Evolutionary conservation across 73 alveolate species (phyloP), one percentile per base, ranked within the genome.

Genomic region (Paramecium caudatum): DNA sequence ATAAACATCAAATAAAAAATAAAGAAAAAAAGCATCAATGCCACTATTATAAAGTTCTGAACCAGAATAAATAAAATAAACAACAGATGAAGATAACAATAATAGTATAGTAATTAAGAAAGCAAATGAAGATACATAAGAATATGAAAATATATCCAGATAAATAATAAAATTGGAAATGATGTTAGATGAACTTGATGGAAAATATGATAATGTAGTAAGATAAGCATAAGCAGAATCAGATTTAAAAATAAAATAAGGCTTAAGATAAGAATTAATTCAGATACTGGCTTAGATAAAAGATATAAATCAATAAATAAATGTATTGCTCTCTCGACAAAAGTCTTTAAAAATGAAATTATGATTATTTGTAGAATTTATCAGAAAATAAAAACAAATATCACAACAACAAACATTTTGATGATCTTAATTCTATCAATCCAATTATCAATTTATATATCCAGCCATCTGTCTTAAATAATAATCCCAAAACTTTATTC

Each of bases 351-450:
- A 55, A 55, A 55, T 43, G 23, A 55, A 25, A 55, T 23, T 55
- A 55, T 55, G 80, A 55, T 23, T 49, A n/a, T n/a, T n/a, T n/a
- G n/a, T n/a, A n/a, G n/a, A n/a, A 23, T 23, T 15, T 55, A 25
- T 55, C 30, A 55, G 23, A 55, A 55, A 55, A 55, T 23, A 55
- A 55, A 27, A 19, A 55, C 13, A 55, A 55, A 21, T 39, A n/a
- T 74, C 88, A 74, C 10, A 74, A 74, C 43, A 74, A 74, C 21
- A 74, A 47, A 27, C 55, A 74, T 74, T 74, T 74, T 74, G 88
- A 74, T 16, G 88, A 74, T 74, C 88, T 3, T 41, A 74, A 41
- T 16, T 74, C 88, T 3, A 74, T 74, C 12, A 74, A 39, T 4
- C 13, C 46, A 12, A 74, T 41, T 8, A 74, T 74, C 7, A 36